A percentile compares a stretch with the other conserved stretches of the same genome.
Evolutionary conservation across 2,329 filamentous ascomycete genomes (phyloP).

Genomic region (Nemania sp.): DNA sequence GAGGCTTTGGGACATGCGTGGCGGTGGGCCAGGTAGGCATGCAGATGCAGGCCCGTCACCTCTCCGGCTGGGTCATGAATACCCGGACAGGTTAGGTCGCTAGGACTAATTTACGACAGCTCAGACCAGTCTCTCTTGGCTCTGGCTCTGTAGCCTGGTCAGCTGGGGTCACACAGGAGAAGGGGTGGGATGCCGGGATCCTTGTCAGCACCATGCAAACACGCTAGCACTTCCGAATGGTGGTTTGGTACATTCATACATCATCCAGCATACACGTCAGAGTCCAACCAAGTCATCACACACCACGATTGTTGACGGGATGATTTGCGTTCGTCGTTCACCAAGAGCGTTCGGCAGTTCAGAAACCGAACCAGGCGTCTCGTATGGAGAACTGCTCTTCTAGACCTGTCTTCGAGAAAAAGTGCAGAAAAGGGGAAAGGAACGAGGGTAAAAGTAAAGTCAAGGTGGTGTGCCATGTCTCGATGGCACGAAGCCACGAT

Average conservation of each 20-base stretch:
- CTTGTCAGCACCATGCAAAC: constrained; percentile 24
- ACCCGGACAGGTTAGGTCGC: constrained; percentile 2
- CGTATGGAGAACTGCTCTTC: constrained; percentile 2
- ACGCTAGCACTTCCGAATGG: constrained; percentile 28
- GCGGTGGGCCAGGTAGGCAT: constrained; percentile 35
- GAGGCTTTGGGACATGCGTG: constrained; percentile 42
- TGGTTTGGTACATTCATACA: constrained; percentile 27
- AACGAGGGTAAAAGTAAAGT: neutral
- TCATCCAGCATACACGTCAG: constrained; percentile 12
- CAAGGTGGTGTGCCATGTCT: constrained; percentile 23
- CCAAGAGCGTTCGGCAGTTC: constrained; percentile 1
- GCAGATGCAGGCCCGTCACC: constrained; percentile 36
- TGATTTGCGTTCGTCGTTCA: constrained; percentile 14
- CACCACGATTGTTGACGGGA: constrained; percentile 1
- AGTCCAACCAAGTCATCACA: constrained; percentile 16
- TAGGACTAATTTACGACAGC: constrained; percentile 34
- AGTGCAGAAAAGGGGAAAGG: constrained; percentile 1
- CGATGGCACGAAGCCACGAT: constrained; percentile 25
- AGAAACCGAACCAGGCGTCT: constrained; percentile 2
- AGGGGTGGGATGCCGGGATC: constrained; percentile 8
- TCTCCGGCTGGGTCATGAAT: constrained; percentile 24
- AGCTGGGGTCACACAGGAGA: constrained; percentile 19
- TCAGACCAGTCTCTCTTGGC: constrained; percentile 34
- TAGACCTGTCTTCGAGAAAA: too few species aligned
- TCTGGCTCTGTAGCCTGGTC: constrained; percentile 21